Evolutionary conservation across 176 grass and related monocot species (phyloP).

Genomic region (Zoysia pacifica): DNA sequence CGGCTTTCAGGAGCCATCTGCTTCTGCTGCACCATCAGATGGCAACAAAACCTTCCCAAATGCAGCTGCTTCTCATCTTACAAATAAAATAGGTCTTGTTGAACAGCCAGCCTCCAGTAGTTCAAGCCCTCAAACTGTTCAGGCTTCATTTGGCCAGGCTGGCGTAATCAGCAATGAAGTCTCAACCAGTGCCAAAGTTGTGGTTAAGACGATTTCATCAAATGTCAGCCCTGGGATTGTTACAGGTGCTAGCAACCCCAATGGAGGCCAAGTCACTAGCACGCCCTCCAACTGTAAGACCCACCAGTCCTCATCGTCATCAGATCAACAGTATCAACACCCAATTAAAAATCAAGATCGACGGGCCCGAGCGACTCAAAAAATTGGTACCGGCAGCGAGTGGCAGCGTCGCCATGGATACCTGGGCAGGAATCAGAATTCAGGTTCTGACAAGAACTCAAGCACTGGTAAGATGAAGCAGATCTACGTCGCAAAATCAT

Average conservation of each 20-base stretch:
- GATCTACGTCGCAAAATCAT: conserved; percentile 84
- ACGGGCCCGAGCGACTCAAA: conserved; percentile 37
- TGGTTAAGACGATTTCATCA: conserved; percentile 38
- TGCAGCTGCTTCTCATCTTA: conserved; percentile 47
- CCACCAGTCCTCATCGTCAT: conserved; percentile 38
- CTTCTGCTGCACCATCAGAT: conserved; percentile 45
- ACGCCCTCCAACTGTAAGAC: conserved; percentile 51
- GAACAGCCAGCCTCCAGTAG: conserved; percentile 53
- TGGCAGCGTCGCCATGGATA: conserved; percentile 73
- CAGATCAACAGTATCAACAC: conserved; percentile 51
- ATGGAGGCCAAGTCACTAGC: conserved; percentile 40
- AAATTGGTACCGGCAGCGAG: conserved; percentile 52
- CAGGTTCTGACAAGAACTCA: conserved; percentile 64
- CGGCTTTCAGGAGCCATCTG: conserved; percentile 54
- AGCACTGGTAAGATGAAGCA: conserved; percentile 86
- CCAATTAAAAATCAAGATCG: conserved; percentile 53
- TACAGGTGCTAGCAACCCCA: conserved; percentile 44
- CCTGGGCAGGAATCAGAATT: conserved; percentile 55
- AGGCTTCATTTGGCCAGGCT: conserved; percentile 42
- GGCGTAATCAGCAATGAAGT: conserved; percentile 62
- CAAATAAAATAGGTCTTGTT: conserved; percentile 53
- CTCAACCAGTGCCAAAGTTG: conserved; percentile 48
- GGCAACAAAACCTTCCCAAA: conserved; percentile 49
- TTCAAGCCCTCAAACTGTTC: conserved; percentile 44
- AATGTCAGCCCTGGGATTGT: conserved; percentile 44